Evolutionary conservation across 352 stramenopile species (phyloP), one percentile per base, ranked within the genome.

Genomic region (Phytophthora constricta): DNA sequence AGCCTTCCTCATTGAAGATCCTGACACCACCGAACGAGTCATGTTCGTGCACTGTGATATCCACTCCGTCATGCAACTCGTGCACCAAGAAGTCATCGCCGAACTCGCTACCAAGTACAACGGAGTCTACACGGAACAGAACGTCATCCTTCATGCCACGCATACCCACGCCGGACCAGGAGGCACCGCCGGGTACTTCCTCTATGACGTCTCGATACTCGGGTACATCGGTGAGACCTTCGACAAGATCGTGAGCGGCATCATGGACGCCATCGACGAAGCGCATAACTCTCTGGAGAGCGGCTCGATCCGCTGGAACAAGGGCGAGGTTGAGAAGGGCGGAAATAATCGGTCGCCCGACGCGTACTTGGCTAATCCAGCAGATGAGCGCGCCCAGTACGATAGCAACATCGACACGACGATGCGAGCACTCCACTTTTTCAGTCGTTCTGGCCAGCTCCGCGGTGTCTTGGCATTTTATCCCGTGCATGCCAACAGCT

Each of bases 131-230:
- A 66, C 67, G 17, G 75, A 73, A 45, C 75, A 89, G 54, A 93
- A 91, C 62, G 70, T 92, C n/a, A 70, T 78, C 20, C 76, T 95
- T 14, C 83, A 80, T 60, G 87, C 83, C 27, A 96, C 83, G 5
- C 88, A 96, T 70, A 95, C 87, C 19, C 89, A 96, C 65, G 82
- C 79, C 26, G 84, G 77, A 3, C 86, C 87, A 0, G 86, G 76
- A 19, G 89, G 89, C 5, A 89, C 87, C 39, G 63, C 90, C 0
- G 83, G 86, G 28, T 92, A 96, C 68, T 77, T 86, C 23, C 48
- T 96, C 2, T 96, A 91, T 72, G 70, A 80, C 34, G 59, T 80
- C 23, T 77, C 73, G 23, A 81, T 79, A 51, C 34, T 76, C 3
- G 72, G 75, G 1, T 84, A 66, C 65, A 80, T 80, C 54, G 54